phyloP scores from a whole-genome alignment of 768 basidiomycete species.

The Suillus sp. region DNA sequence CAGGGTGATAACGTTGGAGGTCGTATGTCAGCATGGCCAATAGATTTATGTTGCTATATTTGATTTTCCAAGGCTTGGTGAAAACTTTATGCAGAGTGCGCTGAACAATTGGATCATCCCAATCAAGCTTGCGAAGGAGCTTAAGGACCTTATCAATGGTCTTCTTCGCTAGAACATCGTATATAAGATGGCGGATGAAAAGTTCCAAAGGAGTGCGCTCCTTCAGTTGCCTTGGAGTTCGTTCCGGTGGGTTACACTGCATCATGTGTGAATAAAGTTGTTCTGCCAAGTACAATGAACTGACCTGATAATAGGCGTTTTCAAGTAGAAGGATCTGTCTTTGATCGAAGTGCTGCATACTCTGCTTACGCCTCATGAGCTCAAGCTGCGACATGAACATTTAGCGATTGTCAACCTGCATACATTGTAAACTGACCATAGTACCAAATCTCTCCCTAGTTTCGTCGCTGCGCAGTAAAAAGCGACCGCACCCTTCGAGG shows the following conservation, averaged over 20 bases:
- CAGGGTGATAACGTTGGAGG: constrained; percentile 88
- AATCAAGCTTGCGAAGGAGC: constrained; percentile 90
- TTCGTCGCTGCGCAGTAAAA: constrained; percentile 83
- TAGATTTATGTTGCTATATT: constrained; percentile 84
- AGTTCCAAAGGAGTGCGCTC: constrained; percentile 83
- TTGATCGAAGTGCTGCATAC: constrained; percentile 89
- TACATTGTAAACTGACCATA: constrained; percentile 58
- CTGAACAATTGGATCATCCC: constrained; percentile 74
- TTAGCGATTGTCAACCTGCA: background rate
- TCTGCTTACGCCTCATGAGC: constrained; percentile 93
- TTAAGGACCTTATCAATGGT: constrained; percentile 96
- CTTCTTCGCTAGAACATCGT: constrained; percentile 89
- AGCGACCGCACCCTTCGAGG: constrained; percentile 93
- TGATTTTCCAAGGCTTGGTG: constrained; percentile 98
- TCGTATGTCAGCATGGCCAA: constrained; percentile 96
- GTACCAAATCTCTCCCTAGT: constrained; percentile 84
- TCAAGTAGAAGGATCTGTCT: constrained; percentile 87
- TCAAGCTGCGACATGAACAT: constrained; percentile 62
- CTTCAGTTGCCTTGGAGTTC: constrained; percentile 83
- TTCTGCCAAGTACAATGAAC: constrained; percentile 14
- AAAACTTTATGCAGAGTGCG: constrained; percentile 83
- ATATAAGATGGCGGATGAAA: constrained; percentile 96
- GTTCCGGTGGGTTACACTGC: constrained; percentile 96
- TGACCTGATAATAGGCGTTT: constrained; percentile 96
- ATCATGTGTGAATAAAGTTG: constrained; percentile 12